These are phyloP conservation scores for Tulasnella sp. DNA, from an alignment of 768 basidiomycete genomes.

Conservation along the genomic window DNA sequence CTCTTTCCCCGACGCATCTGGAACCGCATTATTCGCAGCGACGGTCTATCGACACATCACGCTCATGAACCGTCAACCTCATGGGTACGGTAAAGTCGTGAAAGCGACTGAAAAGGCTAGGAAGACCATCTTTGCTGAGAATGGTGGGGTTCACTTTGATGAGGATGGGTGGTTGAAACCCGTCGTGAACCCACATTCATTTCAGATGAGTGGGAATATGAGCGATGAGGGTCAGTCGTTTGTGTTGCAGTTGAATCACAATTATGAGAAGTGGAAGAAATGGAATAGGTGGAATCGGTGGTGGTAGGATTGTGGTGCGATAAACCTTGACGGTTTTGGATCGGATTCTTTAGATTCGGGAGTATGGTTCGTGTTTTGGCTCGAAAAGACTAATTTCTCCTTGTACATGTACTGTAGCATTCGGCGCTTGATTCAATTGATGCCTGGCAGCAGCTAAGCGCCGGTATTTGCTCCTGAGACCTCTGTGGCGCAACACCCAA, in stretches of 20 bases:
- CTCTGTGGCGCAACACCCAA: too few relatives aligned
- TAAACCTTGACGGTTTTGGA: too few relatives aligned
- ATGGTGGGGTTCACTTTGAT: slow-evolving; percentile 8
- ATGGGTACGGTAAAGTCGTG: too few relatives aligned
- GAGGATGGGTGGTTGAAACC: slow-evolving; percentile 11
- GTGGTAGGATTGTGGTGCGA: too few relatives aligned
- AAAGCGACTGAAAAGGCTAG: neutral
- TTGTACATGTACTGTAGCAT: too few relatives aligned
- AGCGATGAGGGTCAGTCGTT: slow-evolving; percentile 27
- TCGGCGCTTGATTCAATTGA: too few relatives aligned
- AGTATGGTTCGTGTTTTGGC: too few relatives aligned
- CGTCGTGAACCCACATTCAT: slow-evolving; percentile 23
- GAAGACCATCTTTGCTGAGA: neutral
- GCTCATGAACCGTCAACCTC: neutral
- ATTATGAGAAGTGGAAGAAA: slow-evolving; percentile 21
- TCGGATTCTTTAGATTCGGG: too few relatives aligned
- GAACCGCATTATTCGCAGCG: slow-evolving; percentile 24
- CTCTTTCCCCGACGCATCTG: slow-evolving; percentile 18
- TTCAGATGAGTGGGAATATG: slow-evolving; percentile 14
- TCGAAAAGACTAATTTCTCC: too few relatives aligned
- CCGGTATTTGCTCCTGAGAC: too few relatives aligned
- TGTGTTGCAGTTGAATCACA: slow-evolving; percentile 25
- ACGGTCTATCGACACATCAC: slow-evolving; percentile 21
- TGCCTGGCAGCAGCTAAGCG: too few relatives aligned
- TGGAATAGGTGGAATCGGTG: too few relatives aligned